Conservation (phyloP, 1,284 basidiomycete genomes). For the Farysia itapuensis region DNA sequence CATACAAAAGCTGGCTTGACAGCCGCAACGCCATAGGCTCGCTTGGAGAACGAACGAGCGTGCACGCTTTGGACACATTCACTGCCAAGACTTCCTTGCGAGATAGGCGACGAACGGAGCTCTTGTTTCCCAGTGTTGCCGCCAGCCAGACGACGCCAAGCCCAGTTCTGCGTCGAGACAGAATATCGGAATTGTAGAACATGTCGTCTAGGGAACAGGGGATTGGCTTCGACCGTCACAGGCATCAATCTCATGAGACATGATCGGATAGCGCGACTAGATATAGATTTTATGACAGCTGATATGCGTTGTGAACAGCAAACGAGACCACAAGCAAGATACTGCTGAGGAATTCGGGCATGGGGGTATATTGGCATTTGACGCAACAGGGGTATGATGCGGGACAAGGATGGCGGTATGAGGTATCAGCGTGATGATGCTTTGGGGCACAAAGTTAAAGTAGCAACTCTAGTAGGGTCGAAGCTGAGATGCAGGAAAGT, state of each 20-base stretch:
- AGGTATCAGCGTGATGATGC: too few relatives aligned
- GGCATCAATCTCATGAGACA: too few relatives aligned
- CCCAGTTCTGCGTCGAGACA: slow-evolving; percentile 30
- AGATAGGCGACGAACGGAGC: slow-evolving; percentile 25
- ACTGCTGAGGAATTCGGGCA: too few relatives aligned
- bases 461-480: slow-evolving; percentile 27
- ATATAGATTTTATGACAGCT: too few relatives aligned
- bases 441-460: too few relatives aligned
- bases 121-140: slow-evolving; percentile 39
- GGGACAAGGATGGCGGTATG: too few relatives aligned
- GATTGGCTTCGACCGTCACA: background rate
- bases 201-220: slow-evolving; percentile 4
- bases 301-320: background rate
- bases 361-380: too few relatives aligned
- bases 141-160: slow-evolving; percentile 54
- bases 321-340: background rate
- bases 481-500: slow-evolving; percentile 35
- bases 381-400: too few relatives aligned
- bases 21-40: slow-evolving; percentile 49
- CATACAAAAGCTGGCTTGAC: slow-evolving; percentile 43
- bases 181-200: slow-evolving; percentile 49
- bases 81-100: slow-evolving; percentile 32
- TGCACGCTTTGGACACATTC: slow-evolving; percentile 30
- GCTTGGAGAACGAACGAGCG: slow-evolving; percentile 13
- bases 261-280: too few relatives aligned